These are phyloP conservation scores for Echeveria elegans DNA, from an alignment of 164 flowering plant species.

Conservation along the genomic window DNA sequence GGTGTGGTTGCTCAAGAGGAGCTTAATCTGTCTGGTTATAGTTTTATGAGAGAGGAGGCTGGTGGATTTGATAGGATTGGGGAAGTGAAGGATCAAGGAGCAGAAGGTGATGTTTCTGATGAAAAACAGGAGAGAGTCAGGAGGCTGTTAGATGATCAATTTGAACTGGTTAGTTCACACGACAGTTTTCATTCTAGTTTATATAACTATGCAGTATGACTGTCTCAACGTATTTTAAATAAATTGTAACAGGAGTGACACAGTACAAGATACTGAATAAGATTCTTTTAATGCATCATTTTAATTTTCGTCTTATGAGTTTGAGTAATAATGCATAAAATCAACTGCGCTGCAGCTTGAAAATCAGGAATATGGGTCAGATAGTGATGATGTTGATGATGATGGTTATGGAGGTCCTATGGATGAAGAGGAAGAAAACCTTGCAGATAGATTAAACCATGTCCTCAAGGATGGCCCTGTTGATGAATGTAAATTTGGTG, in stretches of 20 bases:
- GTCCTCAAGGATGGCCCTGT: conserved; percentile 28
- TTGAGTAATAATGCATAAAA: not conserved
- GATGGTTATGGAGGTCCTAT: conserved; percentile 26
- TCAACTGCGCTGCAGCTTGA: conserved; percentile 44
- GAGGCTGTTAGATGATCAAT: conserved; percentile 5
- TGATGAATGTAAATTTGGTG: conserved; percentile 41
- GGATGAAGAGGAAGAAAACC: conserved; percentile 44
- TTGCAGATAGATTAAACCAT: conserved; percentile 47
- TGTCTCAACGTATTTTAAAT: no score
- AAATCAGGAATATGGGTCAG: conserved; percentile 57
- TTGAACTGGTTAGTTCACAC: not conserved
- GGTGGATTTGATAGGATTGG: not conserved
- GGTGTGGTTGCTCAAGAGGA: not conserved
- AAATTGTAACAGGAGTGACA: not conserved
- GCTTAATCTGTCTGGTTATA: not conserved
- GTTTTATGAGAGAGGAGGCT: not conserved
- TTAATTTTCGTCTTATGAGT: not conserved
- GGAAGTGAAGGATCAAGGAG: not conserved
- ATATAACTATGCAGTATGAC: not conserved
- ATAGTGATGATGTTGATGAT: conserved; percentile 33
- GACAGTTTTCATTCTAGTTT: not conserved
- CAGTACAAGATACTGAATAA: not conserved
- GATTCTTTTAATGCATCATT: not conserved
- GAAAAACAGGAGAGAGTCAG: conserved; percentile 2
- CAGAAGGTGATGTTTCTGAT: not conserved